Base-by-base conservation (phyloP, 306 rosid species). In the Fragaria ananassa region DNA sequence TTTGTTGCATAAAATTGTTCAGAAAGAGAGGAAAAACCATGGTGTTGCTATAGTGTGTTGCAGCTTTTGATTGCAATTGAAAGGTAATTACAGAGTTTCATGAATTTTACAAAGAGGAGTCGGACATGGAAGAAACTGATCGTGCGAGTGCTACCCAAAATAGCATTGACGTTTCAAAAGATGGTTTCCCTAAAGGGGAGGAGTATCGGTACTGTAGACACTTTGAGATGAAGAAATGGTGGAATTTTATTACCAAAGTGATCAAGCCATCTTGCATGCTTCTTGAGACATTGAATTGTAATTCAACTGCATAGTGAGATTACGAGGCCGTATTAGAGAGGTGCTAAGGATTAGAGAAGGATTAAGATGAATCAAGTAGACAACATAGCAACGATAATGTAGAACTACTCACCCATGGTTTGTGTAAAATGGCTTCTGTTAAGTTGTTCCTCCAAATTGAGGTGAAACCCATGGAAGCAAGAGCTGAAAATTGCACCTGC, bases 151-250 rank as follows among this genome's bases (percentile, higher is more conserved):
- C 68, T 57, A 76, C 69, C 84, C 82, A 79, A 58, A 85, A 79
- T n/a, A 68, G 47, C 68, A 29, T 67, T 4, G 81, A 61, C 21
- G 53, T 23, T 9, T 82, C 34, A 18, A 25, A 76, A 37, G 79
- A 60, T 13, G 68, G 63, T 14, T 47, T 34, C 63, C 18, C 62
- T 47, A 37, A 18, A 0, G 69, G 77, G 15, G 71, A 19, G 35
- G 58, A 46, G 34, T 85, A 53, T 67, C 54, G 81, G 72, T 57
- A 79, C 53, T 85, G 84, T 62, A 82, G 53, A 56, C 72, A 72
- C 68, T 70, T 85, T 62, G 86, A 67, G 31, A 56, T 25, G 69
- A 73, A 82, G 81, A 81, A 82, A 70, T 82, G 80, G 56, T 76
- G 78, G 49, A 64, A 72, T 64, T 82, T 76, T 13, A 72, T 69